Percentiles rank a stretch among this genome's conserved stretches.
These are phyloP conservation scores for Tricladium varicosporioides DNA, from an alignment of 2,329 filamentous ascomycete species.

Conservation along the genomic window DNA sequence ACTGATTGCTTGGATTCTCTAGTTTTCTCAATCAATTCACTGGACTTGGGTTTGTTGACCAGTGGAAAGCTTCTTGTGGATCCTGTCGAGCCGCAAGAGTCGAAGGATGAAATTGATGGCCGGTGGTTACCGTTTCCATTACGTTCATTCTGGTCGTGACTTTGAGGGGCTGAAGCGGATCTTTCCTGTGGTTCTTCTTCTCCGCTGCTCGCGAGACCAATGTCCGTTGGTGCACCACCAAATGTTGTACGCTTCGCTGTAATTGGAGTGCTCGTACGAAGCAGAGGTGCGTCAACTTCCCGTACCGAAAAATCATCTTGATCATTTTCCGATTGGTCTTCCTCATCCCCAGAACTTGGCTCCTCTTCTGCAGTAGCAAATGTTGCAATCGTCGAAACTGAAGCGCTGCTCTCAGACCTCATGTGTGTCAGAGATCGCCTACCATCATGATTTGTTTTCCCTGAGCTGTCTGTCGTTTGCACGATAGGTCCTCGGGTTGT, in stretches of 20 bases:
- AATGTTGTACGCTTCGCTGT: slow-evolving; percentile 31
- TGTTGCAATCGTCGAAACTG: slow-evolving; percentile 57
- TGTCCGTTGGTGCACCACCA: slow-evolving; percentile 16
- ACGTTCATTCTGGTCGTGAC: slow-evolving; percentile 14
- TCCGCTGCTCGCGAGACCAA: slow-evolving; percentile 9
- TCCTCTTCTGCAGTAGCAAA: slow-evolving; percentile 64
- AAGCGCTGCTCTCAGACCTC: slow-evolving; percentile 56
- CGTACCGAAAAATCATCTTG: slow-evolving; percentile 39
- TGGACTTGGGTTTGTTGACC: slow-evolving; percentile 47
- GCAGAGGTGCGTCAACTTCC: slow-evolving; percentile 23
- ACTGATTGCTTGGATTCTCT: slow-evolving; percentile 14
- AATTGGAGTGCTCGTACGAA: slow-evolving; percentile 15
- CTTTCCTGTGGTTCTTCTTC: slow-evolving; percentile 11
- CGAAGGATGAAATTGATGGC: slow-evolving; percentile 52
- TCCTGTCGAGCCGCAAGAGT: slow-evolving; percentile 44
- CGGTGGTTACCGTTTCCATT: slow-evolving; percentile 41
- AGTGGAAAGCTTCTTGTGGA: slow-evolving; percentile 63
- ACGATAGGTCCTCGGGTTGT: slow-evolving; percentile 52
- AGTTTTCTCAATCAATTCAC: slow-evolving; percentile 8
- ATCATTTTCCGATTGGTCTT: slow-evolving; percentile 37
- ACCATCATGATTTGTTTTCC: slow-evolving; percentile 11
- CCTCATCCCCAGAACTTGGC: slow-evolving; percentile 31
- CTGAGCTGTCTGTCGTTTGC: slow-evolving; percentile 10
- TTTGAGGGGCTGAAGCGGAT: slow-evolving; percentile 15
- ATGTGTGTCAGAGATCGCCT: slow-evolving; percentile 36